These are phyloP conservation scores for Kwoniella europaea DNA, from an alignment of 768 basidiomycete genomes.

Conservation along the genomic window DNA sequence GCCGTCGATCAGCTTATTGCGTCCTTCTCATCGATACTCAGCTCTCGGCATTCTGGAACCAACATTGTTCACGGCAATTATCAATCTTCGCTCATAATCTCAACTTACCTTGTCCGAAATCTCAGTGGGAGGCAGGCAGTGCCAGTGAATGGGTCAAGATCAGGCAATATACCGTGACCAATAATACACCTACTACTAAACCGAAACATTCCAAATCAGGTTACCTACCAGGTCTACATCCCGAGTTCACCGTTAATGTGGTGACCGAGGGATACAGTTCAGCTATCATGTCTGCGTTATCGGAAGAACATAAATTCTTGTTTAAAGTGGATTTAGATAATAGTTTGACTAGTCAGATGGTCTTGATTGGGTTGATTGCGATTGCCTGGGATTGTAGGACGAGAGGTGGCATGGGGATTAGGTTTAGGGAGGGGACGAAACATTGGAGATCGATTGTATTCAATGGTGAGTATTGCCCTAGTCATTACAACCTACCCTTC, in stretches of 20 bases:
- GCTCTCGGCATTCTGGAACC: constrained; percentile 47
- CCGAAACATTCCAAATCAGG: constrained; percentile 15
- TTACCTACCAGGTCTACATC: constrained; percentile 44
- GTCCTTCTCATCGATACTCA: constrained; percentile 48
- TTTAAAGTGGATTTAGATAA: constrained; percentile 39
- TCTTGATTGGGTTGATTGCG: constrained; percentile 44
- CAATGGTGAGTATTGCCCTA: constrained; percentile 32
- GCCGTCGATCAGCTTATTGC: constrained; percentile 46
- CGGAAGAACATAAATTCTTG: constrained; percentile 22
- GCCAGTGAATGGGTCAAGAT: constrained; percentile 43
- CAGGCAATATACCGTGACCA: constrained; percentile 6
- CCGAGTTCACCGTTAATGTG: constrained; percentile 39
- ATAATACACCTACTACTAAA: constrained; percentile 3
- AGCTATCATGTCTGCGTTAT: constrained; percentile 36
- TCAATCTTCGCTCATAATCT: constrained; percentile 50
- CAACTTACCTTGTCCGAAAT: constrained; percentile 36
- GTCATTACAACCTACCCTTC: background rate
- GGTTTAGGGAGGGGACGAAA: constrained; percentile 42
- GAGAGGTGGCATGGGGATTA: constrained; percentile 43
- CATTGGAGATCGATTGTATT: constrained; percentile 45
- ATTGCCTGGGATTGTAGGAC: constrained; percentile 49
- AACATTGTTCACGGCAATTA: constrained; percentile 44
- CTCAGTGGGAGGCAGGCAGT: constrained; percentile 42
- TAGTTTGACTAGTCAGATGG: constrained; percentile 36
- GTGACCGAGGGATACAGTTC: constrained; percentile 38